phyloP scores from a whole-genome alignment of 139 green algal genomes.

The Chlorella vulgaris region DNA sequence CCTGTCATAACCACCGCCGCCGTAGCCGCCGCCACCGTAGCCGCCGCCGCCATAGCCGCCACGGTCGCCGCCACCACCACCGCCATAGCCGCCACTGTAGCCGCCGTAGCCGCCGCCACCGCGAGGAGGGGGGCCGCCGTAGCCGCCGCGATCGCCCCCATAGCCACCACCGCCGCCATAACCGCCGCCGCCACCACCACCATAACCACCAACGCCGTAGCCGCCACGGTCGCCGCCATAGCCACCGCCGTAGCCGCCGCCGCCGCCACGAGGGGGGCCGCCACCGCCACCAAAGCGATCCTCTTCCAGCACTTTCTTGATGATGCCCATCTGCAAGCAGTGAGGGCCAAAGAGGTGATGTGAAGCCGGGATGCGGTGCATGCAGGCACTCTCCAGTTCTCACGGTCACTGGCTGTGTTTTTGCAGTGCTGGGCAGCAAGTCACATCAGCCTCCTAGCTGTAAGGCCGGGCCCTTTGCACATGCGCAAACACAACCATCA shows the following conservation, averaged over 20 bases:
- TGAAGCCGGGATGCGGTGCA: not conserved
- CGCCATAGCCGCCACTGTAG: slow-evolving; percentile 20
- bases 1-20: slow-evolving; percentile 12
- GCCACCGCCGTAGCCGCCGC: not conserved
- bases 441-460: too few relatives aligned
- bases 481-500: too few relatives aligned
- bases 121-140: not conserved
- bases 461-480: too few relatives aligned
- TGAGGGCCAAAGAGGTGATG: not conserved
- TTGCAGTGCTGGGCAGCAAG: too few relatives aligned
- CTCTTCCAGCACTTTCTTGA: slow-evolving; percentile 58
- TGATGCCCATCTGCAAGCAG: slow-evolving; percentile 57
- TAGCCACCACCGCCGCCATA: slow-evolving; percentile 35
- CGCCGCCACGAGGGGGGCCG: not conserved
- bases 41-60: not conserved
- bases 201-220: not conserved
- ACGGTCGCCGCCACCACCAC: not conserved
- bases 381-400: too few relatives aligned
- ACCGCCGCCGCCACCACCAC: too few relatives aligned
- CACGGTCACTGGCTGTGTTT: too few relatives aligned
- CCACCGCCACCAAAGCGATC: slow-evolving; percentile 13
- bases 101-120: slow-evolving; percentile 15
- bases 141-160: slow-evolving; percentile 8
- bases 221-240: not conserved
- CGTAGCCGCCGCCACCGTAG: not conserved